Base-by-base conservation (phyloP, 2,329 filamentous ascomycete genomes). In the Colletotrichum tabaci region DNA sequence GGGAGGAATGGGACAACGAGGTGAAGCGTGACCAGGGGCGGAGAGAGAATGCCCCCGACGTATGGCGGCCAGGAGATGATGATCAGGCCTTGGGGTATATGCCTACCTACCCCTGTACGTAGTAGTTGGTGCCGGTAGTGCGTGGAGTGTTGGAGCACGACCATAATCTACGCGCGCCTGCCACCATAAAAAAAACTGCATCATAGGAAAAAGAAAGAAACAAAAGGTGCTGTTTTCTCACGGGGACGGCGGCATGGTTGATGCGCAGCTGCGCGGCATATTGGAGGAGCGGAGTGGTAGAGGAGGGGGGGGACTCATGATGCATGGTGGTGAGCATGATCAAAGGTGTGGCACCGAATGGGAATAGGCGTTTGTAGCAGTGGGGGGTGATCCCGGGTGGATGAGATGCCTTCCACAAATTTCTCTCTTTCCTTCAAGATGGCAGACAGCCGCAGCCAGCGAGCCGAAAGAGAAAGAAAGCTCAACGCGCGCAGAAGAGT, bases 131-230 rank as follows among this genome's bases (percentile, higher is more conserved):
- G 57, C 40, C 42, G 57, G 42, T 47, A 23, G 18, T 18, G 57
- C 40, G 23, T 40, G 35, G 23, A 16, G 21, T 38, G 26, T 61
- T 35, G 38, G 46, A 23, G 67, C 56, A 61, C 49, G 16, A 55
- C 42, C 44, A 68, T 68, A 55, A 63, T 63, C 44, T 65, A 71
- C 65, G 65, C 68, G 68, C 68, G 65, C 52, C 68, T 68, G 65
- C 65, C 65, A 68, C 53, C 21, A 53, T 68, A 35, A 26, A 60
- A 26, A 26, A 30, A 6, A 30, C 26, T 30, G 26, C 26, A 30
- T 30, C 26, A 30, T 30, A 30, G 26, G 26, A 6, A 30, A 30
- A 30, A 30, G 26, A 30, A 30, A 30, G 26, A 30, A 30, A 30
- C 26, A 30, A 30, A 30, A 30, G 26, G 21, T 61, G 21, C 15